Evolutionary conservation across 2,329 filamentous ascomycete genomes (phyloP).

Genomic region (Cercospora canescens): DNA sequence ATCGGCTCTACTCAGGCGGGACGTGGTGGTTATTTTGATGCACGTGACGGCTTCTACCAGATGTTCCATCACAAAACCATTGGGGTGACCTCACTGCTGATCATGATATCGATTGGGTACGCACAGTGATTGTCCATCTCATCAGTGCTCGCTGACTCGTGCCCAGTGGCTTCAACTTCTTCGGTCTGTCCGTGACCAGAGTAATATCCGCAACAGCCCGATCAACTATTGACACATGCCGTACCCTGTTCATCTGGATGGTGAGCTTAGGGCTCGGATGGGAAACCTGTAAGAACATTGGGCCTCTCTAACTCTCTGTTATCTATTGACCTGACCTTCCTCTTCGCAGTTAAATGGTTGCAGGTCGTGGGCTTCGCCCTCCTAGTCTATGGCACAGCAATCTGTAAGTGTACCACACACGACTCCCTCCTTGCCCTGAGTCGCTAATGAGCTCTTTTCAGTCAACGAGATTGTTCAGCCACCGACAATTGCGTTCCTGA

Average conservation of each 20-base stretch:
- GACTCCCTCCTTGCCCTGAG: background rate
- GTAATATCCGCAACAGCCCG: constrained; percentile 88
- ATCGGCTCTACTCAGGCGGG: constrained; percentile 76
- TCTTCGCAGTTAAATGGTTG: constrained; percentile 58
- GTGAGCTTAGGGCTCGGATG: constrained; percentile 89
- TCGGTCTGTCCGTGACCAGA: constrained; percentile 89
- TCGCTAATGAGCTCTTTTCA: background rate
- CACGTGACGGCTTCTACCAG: constrained; percentile 79
- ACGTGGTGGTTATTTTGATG: constrained; percentile 83
- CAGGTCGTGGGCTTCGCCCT: constrained; percentile 86
- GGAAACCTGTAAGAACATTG: constrained; percentile 79
- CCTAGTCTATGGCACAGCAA: constrained; percentile 92
- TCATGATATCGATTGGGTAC: constrained; percentile 98
- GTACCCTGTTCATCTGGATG: constrained; percentile 97
- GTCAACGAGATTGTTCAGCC: constrained; percentile 93
- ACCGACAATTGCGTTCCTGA: constrained; percentile 50
- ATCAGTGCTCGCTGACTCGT: constrained; percentile 16
- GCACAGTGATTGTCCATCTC: constrained; percentile 30
- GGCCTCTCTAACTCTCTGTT: background rate
- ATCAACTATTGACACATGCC: constrained; percentile 95
- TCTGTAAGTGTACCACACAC: constrained; percentile 40
- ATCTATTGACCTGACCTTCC: background rate
- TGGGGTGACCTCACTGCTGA: constrained; percentile 75
- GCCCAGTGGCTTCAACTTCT: constrained; percentile 92
- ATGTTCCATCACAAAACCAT: constrained; percentile 72